These are phyloP conservation scores for Phlyctochytrium bullatum DNA, from an alignment of 192 early-diverging fungal species.

Conservation along the genomic window DNA sequence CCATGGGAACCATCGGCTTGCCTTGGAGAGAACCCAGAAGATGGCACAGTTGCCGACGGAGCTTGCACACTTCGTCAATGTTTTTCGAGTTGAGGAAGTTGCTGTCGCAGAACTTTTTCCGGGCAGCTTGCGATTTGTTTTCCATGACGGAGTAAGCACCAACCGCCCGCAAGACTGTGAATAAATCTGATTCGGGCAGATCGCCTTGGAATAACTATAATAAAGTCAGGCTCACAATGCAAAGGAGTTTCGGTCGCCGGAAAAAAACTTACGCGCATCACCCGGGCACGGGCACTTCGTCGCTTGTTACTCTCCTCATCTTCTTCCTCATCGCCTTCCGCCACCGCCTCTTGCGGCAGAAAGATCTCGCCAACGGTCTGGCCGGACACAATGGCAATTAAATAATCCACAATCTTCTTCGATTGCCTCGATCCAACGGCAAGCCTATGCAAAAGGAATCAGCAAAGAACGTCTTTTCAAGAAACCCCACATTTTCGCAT, in stretches of 20 bases:
- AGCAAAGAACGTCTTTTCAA: background rate
- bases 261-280: constrained; percentile 53
- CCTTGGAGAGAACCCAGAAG: constrained; percentile 20
- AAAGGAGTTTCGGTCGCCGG: background rate
- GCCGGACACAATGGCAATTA: constrained; percentile 88
- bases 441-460: constrained; percentile 56
- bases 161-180: constrained; percentile 81
- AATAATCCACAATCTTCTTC: constrained; percentile 74
- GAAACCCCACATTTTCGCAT: constrained; percentile 73
- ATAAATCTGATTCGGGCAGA: constrained; percentile 79
- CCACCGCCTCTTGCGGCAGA: constrained; percentile 56
- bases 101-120: constrained; percentile 68
- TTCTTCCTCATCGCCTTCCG: constrained; percentile 48
- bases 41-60: constrained; percentile 28
- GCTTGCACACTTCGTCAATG: constrained; percentile 55
- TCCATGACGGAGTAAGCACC: constrained; percentile 73
- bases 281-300: constrained; percentile 70
- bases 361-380: constrained; percentile 94
- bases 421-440: constrained; percentile 81
- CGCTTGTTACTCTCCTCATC: constrained; percentile 59
- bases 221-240: constrained; percentile 14
- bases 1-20: constrained; percentile 38
- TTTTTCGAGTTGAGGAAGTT: constrained; percentile 85
- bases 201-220: constrained; percentile 66
- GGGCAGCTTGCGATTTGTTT: constrained; percentile 51